A percentile compares a stretch with the other conserved stretches of the same genome.
Evolutionary conservation across 2,329 filamentous ascomycete species (phyloP).

Genomic region (Ascomycota sp.): DNA sequence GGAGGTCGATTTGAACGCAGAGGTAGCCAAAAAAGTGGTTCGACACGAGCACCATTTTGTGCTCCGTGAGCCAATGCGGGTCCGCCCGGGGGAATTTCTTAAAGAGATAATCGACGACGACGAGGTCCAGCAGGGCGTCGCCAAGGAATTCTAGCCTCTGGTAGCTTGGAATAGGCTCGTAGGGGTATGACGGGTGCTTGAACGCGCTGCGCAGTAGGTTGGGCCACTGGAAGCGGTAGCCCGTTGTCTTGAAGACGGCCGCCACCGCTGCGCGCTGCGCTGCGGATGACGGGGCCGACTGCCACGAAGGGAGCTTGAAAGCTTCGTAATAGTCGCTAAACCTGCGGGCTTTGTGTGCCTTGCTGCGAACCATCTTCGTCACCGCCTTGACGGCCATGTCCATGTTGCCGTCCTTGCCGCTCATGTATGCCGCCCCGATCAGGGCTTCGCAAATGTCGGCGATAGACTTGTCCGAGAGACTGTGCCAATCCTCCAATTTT

Average conservation of each 20-base stretch:
- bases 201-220: constrained; percentile 66
- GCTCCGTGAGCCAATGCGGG: constrained; percentile 91
- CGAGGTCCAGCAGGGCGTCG: constrained; percentile 72
- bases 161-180: constrained; percentile 64
- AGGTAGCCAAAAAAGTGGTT: constrained; percentile 82
- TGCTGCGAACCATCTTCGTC: constrained; percentile 43
- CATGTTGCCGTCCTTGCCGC: constrained; percentile 19
- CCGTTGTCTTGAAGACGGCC: constrained; percentile 34
- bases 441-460: constrained; percentile 88
- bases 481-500: constrained; percentile 28
- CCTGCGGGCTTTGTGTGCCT: constrained; percentile 42
- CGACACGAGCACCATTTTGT: constrained; percentile 98
- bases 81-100: constrained; percentile 53
- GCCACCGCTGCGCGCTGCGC: constrained; percentile 45
- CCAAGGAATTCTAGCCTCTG: constrained; percentile 84
- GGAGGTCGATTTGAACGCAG: constrained; percentile 54
- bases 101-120: constrained; percentile 64
- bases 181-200: constrained; percentile 67
- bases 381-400: constrained; percentile 40
- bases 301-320: constrained; percentile 52
- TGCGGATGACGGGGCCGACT: constrained; percentile 36
- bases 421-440: constrained; percentile 62
- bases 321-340: constrained; percentile 53
- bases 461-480: constrained; percentile 66
- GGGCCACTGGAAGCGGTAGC: constrained; percentile 48